Evolutionary conservation across 73 alveolate genomes (phyloP).

Genomic region (Blepharisma japonicum): DNA sequence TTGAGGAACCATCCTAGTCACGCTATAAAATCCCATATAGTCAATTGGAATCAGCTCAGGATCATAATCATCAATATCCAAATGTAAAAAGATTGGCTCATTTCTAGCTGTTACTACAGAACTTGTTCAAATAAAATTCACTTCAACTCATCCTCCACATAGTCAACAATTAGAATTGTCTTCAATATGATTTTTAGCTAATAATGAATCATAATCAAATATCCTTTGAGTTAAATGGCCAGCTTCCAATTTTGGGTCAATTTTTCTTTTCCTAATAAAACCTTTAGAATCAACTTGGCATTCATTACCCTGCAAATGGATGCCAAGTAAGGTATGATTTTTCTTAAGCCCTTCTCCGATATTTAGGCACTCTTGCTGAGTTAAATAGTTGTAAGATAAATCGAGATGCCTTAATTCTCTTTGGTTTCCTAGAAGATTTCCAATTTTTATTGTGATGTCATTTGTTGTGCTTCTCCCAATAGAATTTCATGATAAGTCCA

Average conservation of each 20-base stretch:
- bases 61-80: conserved; percentile 6
- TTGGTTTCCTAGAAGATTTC: not conserved
- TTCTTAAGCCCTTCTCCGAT: not conserved
- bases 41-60: not conserved
- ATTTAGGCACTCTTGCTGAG: not conserved
- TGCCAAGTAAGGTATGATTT: conserved; percentile 9
- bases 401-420: conserved; percentile 20
- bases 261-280: not conserved
- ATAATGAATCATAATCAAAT: not conserved
- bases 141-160: conserved; percentile 7
- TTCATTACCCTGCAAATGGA: not conserved
- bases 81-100: conserved; percentile 1
- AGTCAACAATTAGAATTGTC: conserved; percentile 4
- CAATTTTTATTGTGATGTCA: not conserved
- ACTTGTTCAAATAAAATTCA: not conserved
- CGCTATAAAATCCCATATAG: not conserved
- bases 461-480: not conserved
- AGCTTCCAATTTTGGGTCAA: not conserved
- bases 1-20: not conserved
- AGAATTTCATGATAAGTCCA: conserved; percentile 19
- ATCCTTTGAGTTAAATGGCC: not conserved
- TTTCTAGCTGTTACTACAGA: not conserved
- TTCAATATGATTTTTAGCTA: not conserved
- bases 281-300: conserved; percentile 5
- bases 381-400: conserved; percentile 1